Percentiles rank a stretch among this genome's conserved stretches.
Evolutionary conservation across 306 rosid species (phyloP).

Genomic region (Sicyos baderoa): DNA sequence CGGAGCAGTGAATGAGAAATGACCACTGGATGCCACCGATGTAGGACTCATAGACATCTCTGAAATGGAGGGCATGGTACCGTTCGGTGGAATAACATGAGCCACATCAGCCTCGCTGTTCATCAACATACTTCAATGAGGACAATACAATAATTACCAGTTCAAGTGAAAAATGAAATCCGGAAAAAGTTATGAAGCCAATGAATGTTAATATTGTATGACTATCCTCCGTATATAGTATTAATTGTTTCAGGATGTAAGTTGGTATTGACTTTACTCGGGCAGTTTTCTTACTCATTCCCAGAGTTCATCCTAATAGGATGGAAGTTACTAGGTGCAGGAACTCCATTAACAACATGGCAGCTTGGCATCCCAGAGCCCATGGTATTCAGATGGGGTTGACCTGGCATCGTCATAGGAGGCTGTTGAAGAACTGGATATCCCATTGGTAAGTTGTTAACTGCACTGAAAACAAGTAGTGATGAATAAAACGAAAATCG

Average conservation of each 20-base stretch:
- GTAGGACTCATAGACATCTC: constrained; percentile 93
- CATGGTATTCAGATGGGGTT: constrained; percentile 68
- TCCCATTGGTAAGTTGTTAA: constrained; percentile 90
- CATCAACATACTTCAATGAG: constrained; percentile 68
- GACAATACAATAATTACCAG: not conserved
- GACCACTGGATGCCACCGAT: constrained; percentile 95
- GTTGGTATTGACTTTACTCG: not conserved
- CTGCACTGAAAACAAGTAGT: constrained; percentile 78
- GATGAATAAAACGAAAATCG: constrained; percentile 38
- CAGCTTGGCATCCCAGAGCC: constrained; percentile 63
- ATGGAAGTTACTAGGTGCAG: constrained; percentile 76
- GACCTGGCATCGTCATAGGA: constrained; percentile 57
- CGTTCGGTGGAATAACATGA: constrained; percentile 57
- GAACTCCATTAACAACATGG: constrained; percentile 91
- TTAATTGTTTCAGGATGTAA: not conserved
- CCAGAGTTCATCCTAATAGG: constrained; percentile 72
- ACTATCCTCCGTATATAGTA: not conserved
- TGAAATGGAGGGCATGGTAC: constrained; percentile 58
- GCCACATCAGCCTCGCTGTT: constrained; percentile 49
- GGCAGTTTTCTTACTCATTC: constrained; percentile 54
- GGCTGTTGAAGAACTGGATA: constrained; percentile 82
- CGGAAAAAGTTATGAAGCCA: not conserved
- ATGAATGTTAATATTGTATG: not conserved
- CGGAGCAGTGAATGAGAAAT: constrained; percentile 87
- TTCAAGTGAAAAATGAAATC: constrained; percentile 1